These are phyloP conservation scores for Aspergillus homomorphus DNA, from an alignment of 495 filamentous ascomycete species.

Conservation along the genomic window DNA sequence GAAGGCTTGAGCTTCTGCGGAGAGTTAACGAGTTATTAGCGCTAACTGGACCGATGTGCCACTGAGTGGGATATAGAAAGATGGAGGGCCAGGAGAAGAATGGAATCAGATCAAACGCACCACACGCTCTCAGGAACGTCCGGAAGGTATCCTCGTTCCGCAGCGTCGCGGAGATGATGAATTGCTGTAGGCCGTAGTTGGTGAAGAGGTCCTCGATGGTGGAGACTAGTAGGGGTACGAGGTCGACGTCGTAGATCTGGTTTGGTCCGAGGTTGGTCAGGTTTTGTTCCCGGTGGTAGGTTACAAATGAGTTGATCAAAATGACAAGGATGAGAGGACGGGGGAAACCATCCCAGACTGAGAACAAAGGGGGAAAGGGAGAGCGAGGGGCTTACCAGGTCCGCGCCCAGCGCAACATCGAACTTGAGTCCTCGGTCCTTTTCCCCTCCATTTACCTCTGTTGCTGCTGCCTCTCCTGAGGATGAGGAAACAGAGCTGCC, in stretches of 20 bases:
- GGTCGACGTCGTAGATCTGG: conserved; percentile 63
- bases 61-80: not conserved
- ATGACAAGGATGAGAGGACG: not conserved
- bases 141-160: conserved; percentile 63
- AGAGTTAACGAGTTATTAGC: conserved; percentile 4
- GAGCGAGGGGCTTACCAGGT: conserved; percentile 38
- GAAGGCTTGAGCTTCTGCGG: conserved; percentile 28
- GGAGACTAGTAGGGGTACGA: conserved; percentile 54
- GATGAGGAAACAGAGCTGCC: conserved; percentile 5
- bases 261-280: not conserved
- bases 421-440: conserved; percentile 18
- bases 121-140: conserved; percentile 53
- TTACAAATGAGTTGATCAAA: not conserved
- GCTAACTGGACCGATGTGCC: not conserved
- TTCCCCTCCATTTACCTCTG: not conserved
- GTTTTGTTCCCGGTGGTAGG: not conserved
- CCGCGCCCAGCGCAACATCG: conserved; percentile 50
- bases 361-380: not conserved
- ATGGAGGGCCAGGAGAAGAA: conserved; percentile 2
- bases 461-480: conserved; percentile 10
- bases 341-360: not conserved
- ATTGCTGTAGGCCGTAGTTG: conserved; percentile 41
- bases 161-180: conserved; percentile 59
- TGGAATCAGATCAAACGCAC: conserved; percentile 38
- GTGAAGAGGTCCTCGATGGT: conserved; percentile 56